phyloP scores from a whole-genome alignment of 345 rosid genomes.

The Clarkia xantiana region DNA sequence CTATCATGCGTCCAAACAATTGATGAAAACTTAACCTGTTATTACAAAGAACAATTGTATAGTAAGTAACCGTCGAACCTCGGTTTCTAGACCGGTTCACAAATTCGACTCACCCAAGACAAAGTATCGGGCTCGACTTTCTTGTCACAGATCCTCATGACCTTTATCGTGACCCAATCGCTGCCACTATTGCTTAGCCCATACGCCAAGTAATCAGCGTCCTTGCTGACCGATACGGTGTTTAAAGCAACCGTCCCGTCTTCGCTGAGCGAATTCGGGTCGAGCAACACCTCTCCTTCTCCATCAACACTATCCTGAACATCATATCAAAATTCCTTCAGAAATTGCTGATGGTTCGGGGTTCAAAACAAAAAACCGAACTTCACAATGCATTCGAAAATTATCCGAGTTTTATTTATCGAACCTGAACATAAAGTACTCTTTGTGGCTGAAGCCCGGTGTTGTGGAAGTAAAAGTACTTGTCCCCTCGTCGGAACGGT shows the following conservation, averaged over 20 bases:
- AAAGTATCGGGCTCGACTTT: conserved; percentile 52
- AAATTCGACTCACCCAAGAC: conserved; percentile 47
- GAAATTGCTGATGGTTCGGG: too few relatives aligned
- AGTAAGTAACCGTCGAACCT: not conserved
- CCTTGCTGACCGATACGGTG: conserved; percentile 43
- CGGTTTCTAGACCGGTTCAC: not conserved
- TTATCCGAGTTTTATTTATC: conserved; percentile 1
- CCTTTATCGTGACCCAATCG: conserved; percentile 83
- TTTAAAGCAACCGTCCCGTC: conserved; percentile 77
- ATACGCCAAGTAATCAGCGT: conserved; percentile 64
- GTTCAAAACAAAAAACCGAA: not conserved
- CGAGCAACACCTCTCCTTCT: conserved; percentile 66
- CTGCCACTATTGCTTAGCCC: conserved; percentile 84
- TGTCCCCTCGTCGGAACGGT: conserved; percentile 52
- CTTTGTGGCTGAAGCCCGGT: conserved; percentile 77
- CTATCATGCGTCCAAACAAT: conserved; percentile 85
- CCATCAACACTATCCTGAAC: conserved; percentile 60
- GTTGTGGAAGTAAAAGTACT: conserved; percentile 72
- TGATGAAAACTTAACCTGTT: conserved; percentile 61
- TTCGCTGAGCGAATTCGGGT: conserved; percentile 68
- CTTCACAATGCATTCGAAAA: not conserved
- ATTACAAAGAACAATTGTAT: not conserved
- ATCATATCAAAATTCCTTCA: not conserved
- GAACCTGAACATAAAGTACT: conserved; percentile 65
- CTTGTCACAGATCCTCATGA: conserved; percentile 50